Evolutionary conservation across 345 rosid species (phyloP), one percentile per base, ranked within the genome.

Genomic region (Carallia pectinifolia): DNA sequence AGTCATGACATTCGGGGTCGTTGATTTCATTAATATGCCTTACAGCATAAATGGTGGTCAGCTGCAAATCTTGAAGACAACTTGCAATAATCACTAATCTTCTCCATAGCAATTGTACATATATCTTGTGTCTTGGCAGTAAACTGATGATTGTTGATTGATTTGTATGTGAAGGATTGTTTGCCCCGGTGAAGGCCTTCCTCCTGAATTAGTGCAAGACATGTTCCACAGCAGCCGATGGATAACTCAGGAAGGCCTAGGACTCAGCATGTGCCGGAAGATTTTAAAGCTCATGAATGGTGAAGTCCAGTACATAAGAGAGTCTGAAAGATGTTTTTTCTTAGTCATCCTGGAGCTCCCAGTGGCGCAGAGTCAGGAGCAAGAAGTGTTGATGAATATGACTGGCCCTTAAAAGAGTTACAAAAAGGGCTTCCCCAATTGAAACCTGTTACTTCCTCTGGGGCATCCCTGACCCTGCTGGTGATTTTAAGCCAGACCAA

Each of bases 101-200:
- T 39, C 13, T 27, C 52, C 50, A 34, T 52, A 6, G 34, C 3
- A 6, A 34, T 13, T 19, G 23, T 36, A 7, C 8, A 9, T 23
- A 5, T 63, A 29, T n/a, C 50, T 6, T 23, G 9, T 58, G 23
- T 58, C 2, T 16, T 2, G 27, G 9, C 58, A 65, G 38, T 59
- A 59, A 53, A 61, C 36, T 53, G 8, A 5, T 23, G 27, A 17
- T 47, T 33, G 3, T 70, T 27, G 58, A 33, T 5, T 48, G 34
- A 61, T 69, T n/a, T 69, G n/a, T 74, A 36, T 60, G 64, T 62
- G 69, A 81, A 95, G 99, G 93, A 89, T 95, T 80, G 97, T 85
- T 69, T 90, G 96, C 75, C 93, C 97, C 1, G 97, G 97, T 62
- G 99, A 90, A 75, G 99, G 99, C 58, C 83, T 95, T 70, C 96